A percentile compares a stretch with the other conserved stretches of the same genome.
Evolutionary conservation across 208 protist species (phyloP).

Genomic region (Balamuthia mandrillaris): DNA sequence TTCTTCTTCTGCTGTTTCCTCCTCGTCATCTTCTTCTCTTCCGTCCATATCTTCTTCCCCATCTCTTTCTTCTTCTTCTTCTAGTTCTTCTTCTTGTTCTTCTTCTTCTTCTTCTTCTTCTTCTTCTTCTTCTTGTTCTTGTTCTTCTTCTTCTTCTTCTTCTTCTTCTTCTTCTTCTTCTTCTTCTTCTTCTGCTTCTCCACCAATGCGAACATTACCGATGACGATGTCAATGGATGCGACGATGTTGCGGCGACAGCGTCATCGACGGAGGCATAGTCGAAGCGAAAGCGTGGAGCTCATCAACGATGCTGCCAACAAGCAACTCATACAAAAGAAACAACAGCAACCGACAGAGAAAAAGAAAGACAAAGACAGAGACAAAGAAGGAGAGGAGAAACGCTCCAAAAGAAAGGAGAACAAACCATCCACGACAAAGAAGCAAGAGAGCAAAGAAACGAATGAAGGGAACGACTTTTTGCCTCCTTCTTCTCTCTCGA

Average conservation of each 20-base stretch:
- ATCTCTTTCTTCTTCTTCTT: neutral
- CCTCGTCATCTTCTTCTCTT: neutral
- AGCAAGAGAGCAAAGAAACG: too few relatives aligned
- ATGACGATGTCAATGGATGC: neutral
- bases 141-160: neutral
- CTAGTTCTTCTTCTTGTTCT: neutral
- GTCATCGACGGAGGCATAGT: neutral
- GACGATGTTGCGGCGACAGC: neutral
- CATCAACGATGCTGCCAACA: neutral
- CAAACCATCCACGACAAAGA: neutral
- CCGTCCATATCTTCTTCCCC: neutral
- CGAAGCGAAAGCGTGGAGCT: neutral
- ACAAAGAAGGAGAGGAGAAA: neutral
- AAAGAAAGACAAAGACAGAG: neutral
- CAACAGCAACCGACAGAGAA: neutral
- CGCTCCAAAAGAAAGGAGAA: neutral
- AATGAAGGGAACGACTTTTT: too few relatives aligned
- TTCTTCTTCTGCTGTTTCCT: neutral
- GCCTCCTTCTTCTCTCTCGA: too few relatives aligned
- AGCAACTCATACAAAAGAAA: neutral
- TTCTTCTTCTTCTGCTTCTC: neutral
- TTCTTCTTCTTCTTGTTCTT: neutral
- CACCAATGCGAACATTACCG: neutral
- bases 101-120: slow-evolving; percentile 15
- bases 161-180: neutral